Evolutionary conservation across 1,139 yeast species (phyloP).

Genomic region (Saccharomycopsis phalli): DNA sequence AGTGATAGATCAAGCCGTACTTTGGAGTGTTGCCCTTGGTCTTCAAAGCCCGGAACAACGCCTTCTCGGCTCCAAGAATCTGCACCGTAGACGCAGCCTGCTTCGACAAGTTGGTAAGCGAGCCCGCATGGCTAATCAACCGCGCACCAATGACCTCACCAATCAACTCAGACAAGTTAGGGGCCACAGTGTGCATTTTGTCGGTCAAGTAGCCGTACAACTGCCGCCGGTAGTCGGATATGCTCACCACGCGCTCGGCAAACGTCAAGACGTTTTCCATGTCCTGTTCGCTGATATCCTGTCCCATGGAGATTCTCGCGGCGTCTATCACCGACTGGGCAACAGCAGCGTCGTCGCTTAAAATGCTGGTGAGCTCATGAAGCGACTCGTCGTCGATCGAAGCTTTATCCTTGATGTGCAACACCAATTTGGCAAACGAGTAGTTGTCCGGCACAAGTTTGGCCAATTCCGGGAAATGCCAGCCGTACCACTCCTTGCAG

Average conservation of each 20-base stretch:
- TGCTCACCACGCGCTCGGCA: conserved; percentile 89
- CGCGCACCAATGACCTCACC: conserved; percentile 99
- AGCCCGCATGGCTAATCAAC: conserved; percentile 96
- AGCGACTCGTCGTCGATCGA: conserved; percentile 73
- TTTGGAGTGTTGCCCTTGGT: conserved; percentile 98
- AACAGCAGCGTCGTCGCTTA: conserved; percentile 79
- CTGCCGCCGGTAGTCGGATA: conserved; percentile 87
- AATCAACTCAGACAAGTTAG: conserved; percentile 89
- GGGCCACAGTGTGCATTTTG: conserved; percentile 97
- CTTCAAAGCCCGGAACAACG: conserved; percentile 94
- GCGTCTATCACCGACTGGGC: conserved; percentile 89
- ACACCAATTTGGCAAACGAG: conserved; percentile 73
- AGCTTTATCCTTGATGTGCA: conserved; percentile 81
- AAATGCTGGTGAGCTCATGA: conserved; percentile 82
- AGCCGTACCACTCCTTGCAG: conserved; percentile 99
- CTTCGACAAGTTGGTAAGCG: conserved; percentile 88
- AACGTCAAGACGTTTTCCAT: conserved; percentile 83
- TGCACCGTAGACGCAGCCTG: conserved; percentile 99
- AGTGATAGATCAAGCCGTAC: conserved; percentile 94
- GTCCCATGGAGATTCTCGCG: conserved; percentile 97
- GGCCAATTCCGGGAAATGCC: conserved; percentile 99
- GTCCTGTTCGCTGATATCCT: conserved; percentile 90
- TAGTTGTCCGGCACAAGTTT: conserved; percentile 91
- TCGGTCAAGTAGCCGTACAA: conserved; percentile 82
- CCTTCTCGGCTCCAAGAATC: conserved; percentile 98